These are phyloP conservation scores for Maudiozyma barnettii DNA, from an alignment of 805 yeast genomes.

Conservation along the genomic window DNA sequence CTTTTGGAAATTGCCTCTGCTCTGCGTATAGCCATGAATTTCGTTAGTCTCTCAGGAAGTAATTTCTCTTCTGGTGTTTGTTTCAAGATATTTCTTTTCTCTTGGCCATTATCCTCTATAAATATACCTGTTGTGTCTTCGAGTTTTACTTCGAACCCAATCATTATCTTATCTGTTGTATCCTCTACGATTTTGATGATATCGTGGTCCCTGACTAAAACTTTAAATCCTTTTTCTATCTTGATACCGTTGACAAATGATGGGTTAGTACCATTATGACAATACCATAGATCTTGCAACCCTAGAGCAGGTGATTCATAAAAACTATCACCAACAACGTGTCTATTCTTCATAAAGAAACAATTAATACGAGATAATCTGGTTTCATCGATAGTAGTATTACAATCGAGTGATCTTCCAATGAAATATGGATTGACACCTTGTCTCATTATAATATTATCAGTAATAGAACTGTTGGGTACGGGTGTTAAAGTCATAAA, in stretches of 20 bases:
- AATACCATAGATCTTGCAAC: constrained; percentile 66
- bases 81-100: constrained; percentile 9
- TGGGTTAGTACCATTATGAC: constrained; percentile 73
- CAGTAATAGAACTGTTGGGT: constrained; percentile 35
- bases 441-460: constrained; percentile 52
- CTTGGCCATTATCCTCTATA: constrained; percentile 35
- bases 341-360: constrained; percentile 51
- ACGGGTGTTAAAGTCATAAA: constrained; percentile 53
- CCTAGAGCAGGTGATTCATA: constrained; percentile 68
- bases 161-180: constrained; percentile 37
- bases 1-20: constrained; percentile 15
- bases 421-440: constrained; percentile 58
- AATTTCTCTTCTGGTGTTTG: constrained; percentile 12
- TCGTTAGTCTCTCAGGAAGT: not conserved
- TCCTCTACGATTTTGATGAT: constrained; percentile 58
- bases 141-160: constrained; percentile 46
- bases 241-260: constrained; percentile 57
- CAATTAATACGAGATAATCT: constrained; percentile 83
- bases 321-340: constrained; percentile 46
- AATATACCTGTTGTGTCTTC: constrained; percentile 57
- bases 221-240: constrained; percentile 55
- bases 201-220: constrained; percentile 56
- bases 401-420: constrained; percentile 62
- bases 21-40: not conserved
- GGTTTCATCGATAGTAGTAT: constrained; percentile 55